phyloP scores from a whole-genome alignment of 2,329 filamentous ascomycete species.

The Aspergillus brasiliensis region DNA sequence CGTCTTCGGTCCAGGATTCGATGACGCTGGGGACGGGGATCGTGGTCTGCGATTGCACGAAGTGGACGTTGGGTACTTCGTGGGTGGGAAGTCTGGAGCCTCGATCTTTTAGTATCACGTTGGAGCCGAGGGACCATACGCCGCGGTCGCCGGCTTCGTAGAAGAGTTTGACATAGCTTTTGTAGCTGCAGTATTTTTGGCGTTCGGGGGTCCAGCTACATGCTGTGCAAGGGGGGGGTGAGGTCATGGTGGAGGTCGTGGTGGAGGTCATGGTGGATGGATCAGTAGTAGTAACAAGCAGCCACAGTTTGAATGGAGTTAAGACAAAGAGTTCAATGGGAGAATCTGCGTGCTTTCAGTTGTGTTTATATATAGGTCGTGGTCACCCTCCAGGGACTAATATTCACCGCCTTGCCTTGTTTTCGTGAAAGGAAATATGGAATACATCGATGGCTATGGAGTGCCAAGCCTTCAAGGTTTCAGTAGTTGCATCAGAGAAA shows the following conservation, averaged over 20 bases:
- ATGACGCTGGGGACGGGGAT: slow-evolving; percentile 25
- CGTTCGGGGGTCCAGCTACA: slow-evolving; percentile 13
- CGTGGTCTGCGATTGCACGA: slow-evolving; percentile 23
- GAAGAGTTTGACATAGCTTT: slow-evolving; percentile 15
- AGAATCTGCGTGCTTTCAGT: too few relatives aligned
- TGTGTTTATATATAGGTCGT: too few relatives aligned
- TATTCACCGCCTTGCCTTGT: too few relatives aligned
- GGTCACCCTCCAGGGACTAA: too few relatives aligned
- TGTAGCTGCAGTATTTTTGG: slow-evolving; percentile 7
- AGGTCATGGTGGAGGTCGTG: neutral
- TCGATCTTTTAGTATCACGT: slow-evolving; percentile 32
- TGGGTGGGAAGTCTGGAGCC: slow-evolving; percentile 12
- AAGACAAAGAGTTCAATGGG: too few relatives aligned
- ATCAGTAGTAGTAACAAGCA: too few relatives aligned
- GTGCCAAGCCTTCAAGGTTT: rapidly evolving
- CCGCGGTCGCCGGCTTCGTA: slow-evolving; percentile 29
- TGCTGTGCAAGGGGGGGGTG: slow-evolving; percentile 4
- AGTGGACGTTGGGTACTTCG: slow-evolving; percentile 21
- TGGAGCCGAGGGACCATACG: slow-evolving; percentile 34
- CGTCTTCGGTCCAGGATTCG: slow-evolving; percentile 21
- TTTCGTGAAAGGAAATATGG: too few relatives aligned
- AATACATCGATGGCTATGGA: too few relatives aligned
- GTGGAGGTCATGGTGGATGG: neutral
- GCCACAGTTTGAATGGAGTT: too few relatives aligned
- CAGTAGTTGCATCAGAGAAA: rapidly evolving